Conservation (phyloP, 2,329 filamentous ascomycete genomes). For the Verticillium nubilum region DNA sequence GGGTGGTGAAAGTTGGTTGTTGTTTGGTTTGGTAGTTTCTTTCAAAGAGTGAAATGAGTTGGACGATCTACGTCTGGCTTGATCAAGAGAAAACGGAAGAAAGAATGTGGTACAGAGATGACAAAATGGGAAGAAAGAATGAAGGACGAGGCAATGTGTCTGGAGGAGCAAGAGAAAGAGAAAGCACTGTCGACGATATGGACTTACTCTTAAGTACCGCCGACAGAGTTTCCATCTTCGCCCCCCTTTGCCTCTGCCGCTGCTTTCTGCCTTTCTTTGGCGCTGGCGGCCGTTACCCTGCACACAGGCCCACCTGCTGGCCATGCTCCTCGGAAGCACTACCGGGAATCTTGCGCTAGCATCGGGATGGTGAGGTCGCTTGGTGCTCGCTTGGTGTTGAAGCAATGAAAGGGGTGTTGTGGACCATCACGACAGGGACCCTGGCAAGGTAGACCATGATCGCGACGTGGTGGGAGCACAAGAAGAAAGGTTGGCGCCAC, state of each 20-base stretch:
- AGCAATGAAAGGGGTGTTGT: not conserved
- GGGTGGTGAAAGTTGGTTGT: not conserved
- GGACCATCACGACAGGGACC: not conserved
- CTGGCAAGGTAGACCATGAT: not conserved
- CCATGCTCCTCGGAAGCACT: not conserved
- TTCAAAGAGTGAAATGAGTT: constrained; percentile 2
- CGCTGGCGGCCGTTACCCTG: not conserved
- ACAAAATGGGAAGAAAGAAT: constrained; percentile 4
- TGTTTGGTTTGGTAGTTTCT: constrained; percentile 1
- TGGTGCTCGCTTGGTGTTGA: not conserved
- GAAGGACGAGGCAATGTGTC: constrained; percentile 4
- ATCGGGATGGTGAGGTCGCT: not conserved
- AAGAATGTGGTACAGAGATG: not conserved
- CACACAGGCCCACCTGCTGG: not conserved
- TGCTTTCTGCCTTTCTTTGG: not conserved
- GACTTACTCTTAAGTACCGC: constrained; percentile 5
- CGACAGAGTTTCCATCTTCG: not conserved
- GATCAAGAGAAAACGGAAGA: not conserved
- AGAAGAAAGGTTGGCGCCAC: not conserved
- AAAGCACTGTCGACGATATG: not conserved
- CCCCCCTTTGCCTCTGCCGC: not conserved
- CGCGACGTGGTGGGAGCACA: not conserved
- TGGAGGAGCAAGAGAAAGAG: constrained; percentile 7
- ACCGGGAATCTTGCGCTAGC: constrained; percentile 2
- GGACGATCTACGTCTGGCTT: constrained; percentile 11